Conservation (phyloP, 768 basidiomycete species). For the Mycena amicta region DNA sequence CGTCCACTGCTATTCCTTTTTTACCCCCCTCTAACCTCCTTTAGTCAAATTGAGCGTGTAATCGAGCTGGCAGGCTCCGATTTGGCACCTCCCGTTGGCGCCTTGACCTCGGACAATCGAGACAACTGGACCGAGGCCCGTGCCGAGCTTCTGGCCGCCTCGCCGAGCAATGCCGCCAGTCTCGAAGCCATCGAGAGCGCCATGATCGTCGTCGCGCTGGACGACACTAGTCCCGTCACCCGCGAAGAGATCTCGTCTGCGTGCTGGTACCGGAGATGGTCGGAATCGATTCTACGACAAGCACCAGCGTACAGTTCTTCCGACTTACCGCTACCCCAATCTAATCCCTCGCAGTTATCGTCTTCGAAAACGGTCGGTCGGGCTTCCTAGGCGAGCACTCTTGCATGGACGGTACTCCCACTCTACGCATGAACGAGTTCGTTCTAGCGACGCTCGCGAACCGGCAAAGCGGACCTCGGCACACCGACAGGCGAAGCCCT, state of each 20-base stretch:
- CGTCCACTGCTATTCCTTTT: slow-evolving; percentile 20
- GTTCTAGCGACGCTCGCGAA: slow-evolving; percentile 74
- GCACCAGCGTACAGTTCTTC: slow-evolving; percentile 74
- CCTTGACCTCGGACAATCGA: slow-evolving; percentile 85
- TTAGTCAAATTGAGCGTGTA: slow-evolving; percentile 68
- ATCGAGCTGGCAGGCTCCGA: slow-evolving; percentile 61
- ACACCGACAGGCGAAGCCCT: slow-evolving; percentile 47
- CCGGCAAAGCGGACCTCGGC: slow-evolving; percentile 77
- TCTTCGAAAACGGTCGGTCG: slow-evolving; percentile 92
- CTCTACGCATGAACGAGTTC: slow-evolving; percentile 94
- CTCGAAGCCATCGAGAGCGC: slow-evolving; percentile 87
- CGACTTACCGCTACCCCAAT: not conserved
- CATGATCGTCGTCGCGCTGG: slow-evolving; percentile 84
- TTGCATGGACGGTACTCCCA: slow-evolving; percentile 94
- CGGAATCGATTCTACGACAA: slow-evolving; percentile 96
- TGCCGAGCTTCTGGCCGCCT: slow-evolving; percentile 62
- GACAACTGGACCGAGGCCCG: slow-evolving; percentile 86
- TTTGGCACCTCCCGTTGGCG: slow-evolving; percentile 62
- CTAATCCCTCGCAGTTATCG: slow-evolving; percentile 64
- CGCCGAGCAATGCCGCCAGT: slow-evolving; percentile 63
- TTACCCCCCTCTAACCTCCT: slow-evolving; percentile 3
- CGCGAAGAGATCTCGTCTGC: slow-evolving; percentile 81
- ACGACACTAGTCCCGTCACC: slow-evolving; percentile 79
- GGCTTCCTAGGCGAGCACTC: slow-evolving; percentile 91
- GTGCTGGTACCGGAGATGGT: slow-evolving; percentile 89